Conservation (phyloP, 139 green algal species). For the Chlamydomonas sp. region DNA sequence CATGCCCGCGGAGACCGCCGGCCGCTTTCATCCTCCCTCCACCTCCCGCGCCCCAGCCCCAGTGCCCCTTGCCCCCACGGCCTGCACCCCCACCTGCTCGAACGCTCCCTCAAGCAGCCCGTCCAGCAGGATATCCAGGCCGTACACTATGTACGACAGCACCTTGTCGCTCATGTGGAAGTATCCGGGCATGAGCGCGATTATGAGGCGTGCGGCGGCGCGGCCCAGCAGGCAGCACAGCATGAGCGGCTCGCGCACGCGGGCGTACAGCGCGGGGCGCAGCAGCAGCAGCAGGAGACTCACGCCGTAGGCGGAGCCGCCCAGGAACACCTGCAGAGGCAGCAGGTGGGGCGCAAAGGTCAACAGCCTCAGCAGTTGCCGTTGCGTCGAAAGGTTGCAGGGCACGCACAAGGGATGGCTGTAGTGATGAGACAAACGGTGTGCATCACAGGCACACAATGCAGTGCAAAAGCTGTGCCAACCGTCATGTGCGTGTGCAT, state of each 20-base stretch:
- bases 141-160: conserved; percentile 6
- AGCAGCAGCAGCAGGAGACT: neutral
- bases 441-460: neutral
- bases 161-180: conserved; percentile 14
- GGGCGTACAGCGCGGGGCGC: neutral
- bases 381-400: neutral
- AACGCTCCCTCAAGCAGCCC: conserved; percentile 34
- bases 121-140: conserved; percentile 33
- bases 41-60: too few species aligned
- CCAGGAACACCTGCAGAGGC: neutral
- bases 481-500: neutral
- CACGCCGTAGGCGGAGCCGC: neutral
- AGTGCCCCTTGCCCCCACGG: too few species aligned
- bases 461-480: neutral
- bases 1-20: neutral
- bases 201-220: neutral
- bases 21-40: too few species aligned
- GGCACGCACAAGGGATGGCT: neutral
- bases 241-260: conserved; percentile 17
- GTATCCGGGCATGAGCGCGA: neutral
- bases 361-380: neutral
- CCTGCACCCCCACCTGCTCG: neutral
- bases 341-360: neutral
- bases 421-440: neutral
- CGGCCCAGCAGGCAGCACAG: conserved; percentile 19